A percentile compares a stretch with the other conserved stretches of the same genome.
phyloP scores from a whole-genome alignment of 441 rosid species.

The Bruguiera hainesii region DNA sequence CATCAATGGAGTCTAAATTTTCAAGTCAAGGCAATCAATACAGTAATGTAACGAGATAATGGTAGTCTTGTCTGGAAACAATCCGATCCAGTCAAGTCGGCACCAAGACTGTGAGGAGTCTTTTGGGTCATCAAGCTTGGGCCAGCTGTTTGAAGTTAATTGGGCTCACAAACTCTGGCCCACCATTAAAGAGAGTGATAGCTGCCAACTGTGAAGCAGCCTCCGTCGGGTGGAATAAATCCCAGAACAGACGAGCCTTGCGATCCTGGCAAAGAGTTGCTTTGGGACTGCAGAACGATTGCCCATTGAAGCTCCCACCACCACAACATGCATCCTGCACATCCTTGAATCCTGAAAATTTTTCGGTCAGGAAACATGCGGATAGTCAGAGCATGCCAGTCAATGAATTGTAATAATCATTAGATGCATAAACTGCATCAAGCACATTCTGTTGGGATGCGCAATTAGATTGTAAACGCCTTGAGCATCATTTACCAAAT shows the following conservation, averaged over 20 bases:
- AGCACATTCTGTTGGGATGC: background rate
- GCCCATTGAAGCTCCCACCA: conserved; percentile 30
- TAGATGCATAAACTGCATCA: no score
- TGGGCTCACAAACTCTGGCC: conserved; percentile 35
- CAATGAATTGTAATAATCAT: no score
- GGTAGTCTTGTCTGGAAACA: background rate
- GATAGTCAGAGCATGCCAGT: background rate
- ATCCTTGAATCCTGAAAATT: conserved; percentile 37
- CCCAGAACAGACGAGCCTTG: conserved; percentile 47
- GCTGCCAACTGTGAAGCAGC: conserved; percentile 50
- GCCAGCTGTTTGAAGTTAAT: conserved; percentile 45
- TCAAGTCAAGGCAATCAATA: no score
- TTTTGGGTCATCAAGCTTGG: conserved; percentile 21
- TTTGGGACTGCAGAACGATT: conserved; percentile 22
- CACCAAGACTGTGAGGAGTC: background rate
- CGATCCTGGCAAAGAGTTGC: conserved; percentile 37
- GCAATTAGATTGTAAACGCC: background rate
- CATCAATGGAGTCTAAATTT: no score
- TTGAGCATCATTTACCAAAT: conserved; percentile 31
- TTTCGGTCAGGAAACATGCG: background rate
- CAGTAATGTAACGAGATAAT: background rate
- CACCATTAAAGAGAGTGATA: conserved; percentile 39
- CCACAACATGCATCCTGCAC: conserved; percentile 45
- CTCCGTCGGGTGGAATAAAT: conserved; percentile 43
- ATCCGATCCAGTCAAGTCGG: background rate